phyloP scores from a whole-genome alignment of 805 yeast species.

The Yamadazyma nakazawae region DNA sequence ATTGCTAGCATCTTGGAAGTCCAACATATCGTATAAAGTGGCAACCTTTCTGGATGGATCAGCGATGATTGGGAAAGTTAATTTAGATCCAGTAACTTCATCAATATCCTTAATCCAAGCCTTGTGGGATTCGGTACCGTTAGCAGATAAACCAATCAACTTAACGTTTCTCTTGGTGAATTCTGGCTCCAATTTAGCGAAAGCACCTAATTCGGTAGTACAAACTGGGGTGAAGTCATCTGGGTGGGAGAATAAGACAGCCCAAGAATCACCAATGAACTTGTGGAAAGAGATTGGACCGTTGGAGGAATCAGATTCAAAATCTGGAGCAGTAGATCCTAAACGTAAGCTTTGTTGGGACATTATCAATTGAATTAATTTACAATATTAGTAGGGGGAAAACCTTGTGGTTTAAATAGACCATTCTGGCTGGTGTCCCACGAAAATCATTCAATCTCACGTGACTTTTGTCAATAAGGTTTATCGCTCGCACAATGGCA shows the following conservation, averaged over 20 bases:
- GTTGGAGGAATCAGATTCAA: constrained; percentile 74
- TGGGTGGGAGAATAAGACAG: constrained; percentile 87
- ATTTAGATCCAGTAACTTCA: constrained; percentile 73
- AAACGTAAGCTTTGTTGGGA: constrained; percentile 13
- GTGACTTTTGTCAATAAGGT: constrained; percentile 7
- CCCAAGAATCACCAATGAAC: constrained; percentile 83
- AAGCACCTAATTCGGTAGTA: constrained; percentile 94
- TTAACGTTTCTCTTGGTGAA: constrained; percentile 81
- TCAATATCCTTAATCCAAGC: constrained; percentile 91
- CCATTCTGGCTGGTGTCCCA: neutral
- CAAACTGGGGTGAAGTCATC: constrained; percentile 97
- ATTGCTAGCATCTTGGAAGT: constrained; percentile 64
- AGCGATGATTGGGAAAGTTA: constrained; percentile 87
- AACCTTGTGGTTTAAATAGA: neutral
- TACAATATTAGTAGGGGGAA: constrained; percentile 1
- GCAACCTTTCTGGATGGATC: constrained; percentile 85
- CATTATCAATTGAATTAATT: constrained; percentile 1
- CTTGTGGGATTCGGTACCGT: constrained; percentile 73
- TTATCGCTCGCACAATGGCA: neutral
- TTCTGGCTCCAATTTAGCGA: constrained; percentile 84
- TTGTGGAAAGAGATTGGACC: constrained; percentile 88
- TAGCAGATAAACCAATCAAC: constrained; percentile 87
- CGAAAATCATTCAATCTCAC: constrained; percentile 10
- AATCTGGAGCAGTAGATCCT: constrained; percentile 85
- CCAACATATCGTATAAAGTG: constrained; percentile 64